Percentiles rank a stretch among this genome's conserved stretches.
Evolutionary conservation across 306 rosid genomes (phyloP).

Genomic region (Cyamopsis tetragonoloba): DNA sequence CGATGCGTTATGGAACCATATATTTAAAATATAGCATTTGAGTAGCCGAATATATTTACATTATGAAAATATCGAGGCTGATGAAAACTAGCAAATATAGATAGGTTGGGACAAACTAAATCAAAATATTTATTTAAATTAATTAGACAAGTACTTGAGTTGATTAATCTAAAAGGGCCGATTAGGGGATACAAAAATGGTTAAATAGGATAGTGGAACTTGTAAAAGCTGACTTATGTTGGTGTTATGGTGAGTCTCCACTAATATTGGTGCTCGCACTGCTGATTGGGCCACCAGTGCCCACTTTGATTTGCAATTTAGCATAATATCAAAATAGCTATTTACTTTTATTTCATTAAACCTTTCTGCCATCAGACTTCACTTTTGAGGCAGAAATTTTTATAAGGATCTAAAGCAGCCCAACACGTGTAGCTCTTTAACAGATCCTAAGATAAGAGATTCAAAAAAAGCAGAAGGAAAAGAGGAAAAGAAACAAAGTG

Average conservation of each 20-base stretch:
- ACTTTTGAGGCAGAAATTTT: conserved; percentile 31
- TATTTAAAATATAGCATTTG: neutral
- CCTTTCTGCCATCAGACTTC: conserved; percentile 22
- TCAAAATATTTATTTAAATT: conserved; percentile 22
- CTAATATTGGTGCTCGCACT: conserved; percentile 49
- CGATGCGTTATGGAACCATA: neutral
- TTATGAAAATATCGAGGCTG: conserved; percentile 2
- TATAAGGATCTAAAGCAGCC: conserved; percentile 33
- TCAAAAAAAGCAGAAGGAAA: conserved; percentile 22
- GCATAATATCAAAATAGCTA: conserved; percentile 18
- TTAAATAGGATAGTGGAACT: conserved; percentile 24
- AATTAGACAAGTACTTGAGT: conserved; percentile 18
- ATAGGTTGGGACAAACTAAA: neutral
- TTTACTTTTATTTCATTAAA: neutral
- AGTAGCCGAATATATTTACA: conserved; percentile 4
- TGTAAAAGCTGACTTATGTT: conserved; percentile 47
- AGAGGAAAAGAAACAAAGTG: conserved; percentile 30
- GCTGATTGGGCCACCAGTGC: conserved; percentile 37
- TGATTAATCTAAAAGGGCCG: conserved; percentile 20
- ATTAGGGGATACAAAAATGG: conserved; percentile 26
- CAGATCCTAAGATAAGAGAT: conserved; percentile 24
- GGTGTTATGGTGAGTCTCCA: conserved; percentile 75
- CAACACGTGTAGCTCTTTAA: conserved; percentile 47
- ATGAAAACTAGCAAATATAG: neutral
- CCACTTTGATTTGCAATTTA: conserved; percentile 34